These are phyloP conservation scores for Cyanodermella asteris DNA, from an alignment of 2,329 filamentous ascomycete species.

Conservation along the genomic window DNA sequence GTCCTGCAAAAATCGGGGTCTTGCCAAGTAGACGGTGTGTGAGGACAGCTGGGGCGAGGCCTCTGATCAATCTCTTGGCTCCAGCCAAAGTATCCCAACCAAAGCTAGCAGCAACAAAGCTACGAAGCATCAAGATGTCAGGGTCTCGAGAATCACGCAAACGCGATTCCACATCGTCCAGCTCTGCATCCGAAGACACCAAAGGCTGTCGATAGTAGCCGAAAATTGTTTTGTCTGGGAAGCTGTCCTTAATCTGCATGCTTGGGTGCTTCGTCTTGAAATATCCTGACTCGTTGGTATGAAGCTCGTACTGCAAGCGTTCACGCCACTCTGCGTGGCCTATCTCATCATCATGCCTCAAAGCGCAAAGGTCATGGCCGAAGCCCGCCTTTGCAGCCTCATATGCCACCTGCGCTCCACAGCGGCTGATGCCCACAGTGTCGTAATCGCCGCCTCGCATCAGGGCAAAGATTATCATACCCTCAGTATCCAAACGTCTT, in stretches of 20 bases:
- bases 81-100: constrained; percentile 65
- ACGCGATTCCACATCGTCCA: constrained; percentile 30
- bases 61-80: constrained; percentile 64
- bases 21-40: constrained; percentile 40
- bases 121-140: constrained; percentile 44
- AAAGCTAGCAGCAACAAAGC: constrained; percentile 59
- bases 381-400: constrained; percentile 81
- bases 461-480: constrained; percentile 82
- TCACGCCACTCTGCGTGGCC: constrained; percentile 42
- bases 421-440: constrained; percentile 67
- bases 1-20: constrained; percentile 15
- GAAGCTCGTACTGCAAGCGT: constrained; percentile 49
- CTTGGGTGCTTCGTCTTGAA: constrained; percentile 59
- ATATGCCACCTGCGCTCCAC: constrained; percentile 70
- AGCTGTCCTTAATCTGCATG: constrained; percentile 54
- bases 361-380: constrained; percentile 48
- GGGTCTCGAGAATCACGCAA: constrained; percentile 35
- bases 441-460: constrained; percentile 94
- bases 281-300: constrained; percentile 60
- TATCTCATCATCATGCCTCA: constrained; percentile 36
- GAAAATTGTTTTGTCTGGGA: constrained; percentile 59
- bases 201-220: constrained; percentile 75
- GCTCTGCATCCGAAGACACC: constrained; percentile 54
- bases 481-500: constrained; percentile 54
- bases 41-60: constrained; percentile 56